Conservation (phyloP, 129 eudicot species). For the Solidago caesia region DNA sequence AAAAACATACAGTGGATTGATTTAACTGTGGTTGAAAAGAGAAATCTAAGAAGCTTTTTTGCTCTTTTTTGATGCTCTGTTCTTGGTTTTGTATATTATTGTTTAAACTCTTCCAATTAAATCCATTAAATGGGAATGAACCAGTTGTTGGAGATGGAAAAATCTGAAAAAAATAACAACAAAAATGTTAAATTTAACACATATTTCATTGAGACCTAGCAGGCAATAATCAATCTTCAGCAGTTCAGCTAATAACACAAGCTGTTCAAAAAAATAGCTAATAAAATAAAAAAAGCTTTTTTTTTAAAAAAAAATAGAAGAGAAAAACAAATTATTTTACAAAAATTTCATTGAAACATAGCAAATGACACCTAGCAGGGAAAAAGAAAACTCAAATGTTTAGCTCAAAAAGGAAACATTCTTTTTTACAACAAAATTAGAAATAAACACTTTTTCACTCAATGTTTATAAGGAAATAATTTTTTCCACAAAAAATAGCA, state of each 20-base stretch:
- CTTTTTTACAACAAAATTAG: not conserved
- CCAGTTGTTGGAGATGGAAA: slow-evolving; percentile 97
- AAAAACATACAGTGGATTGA: slow-evolving; percentile 27
- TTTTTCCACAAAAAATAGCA: too few species aligned
- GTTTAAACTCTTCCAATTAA: slow-evolving; percentile 55
- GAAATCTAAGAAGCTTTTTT: slow-evolving; percentile 57
- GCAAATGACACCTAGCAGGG: too few species aligned
- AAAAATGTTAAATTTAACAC: slow-evolving; percentile 5
- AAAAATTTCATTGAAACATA: too few species aligned
- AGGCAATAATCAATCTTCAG: too few species aligned
- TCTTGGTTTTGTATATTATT: slow-evolving; percentile 28
- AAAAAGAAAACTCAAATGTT: not conserved
- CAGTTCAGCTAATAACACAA: too few species aligned
- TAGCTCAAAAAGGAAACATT: not conserved
- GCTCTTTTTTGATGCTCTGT: slow-evolving; percentile 49
- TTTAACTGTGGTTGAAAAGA: slow-evolving; percentile 59
- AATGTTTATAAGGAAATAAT: too few species aligned
- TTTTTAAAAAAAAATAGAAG: too few species aligned
- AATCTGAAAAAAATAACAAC: slow-evolving; percentile 42
- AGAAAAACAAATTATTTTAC: too few species aligned
- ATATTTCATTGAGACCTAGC: not conserved
- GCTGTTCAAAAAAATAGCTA: too few species aligned
- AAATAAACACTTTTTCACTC: too few species aligned
- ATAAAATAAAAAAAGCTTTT: too few species aligned
- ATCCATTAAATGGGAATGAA: slow-evolving; percentile 55